These are phyloP conservation scores for Magnolia officinalis DNA, from an alignment of 164 flowering plant genomes.

Conservation along the genomic window DNA sequence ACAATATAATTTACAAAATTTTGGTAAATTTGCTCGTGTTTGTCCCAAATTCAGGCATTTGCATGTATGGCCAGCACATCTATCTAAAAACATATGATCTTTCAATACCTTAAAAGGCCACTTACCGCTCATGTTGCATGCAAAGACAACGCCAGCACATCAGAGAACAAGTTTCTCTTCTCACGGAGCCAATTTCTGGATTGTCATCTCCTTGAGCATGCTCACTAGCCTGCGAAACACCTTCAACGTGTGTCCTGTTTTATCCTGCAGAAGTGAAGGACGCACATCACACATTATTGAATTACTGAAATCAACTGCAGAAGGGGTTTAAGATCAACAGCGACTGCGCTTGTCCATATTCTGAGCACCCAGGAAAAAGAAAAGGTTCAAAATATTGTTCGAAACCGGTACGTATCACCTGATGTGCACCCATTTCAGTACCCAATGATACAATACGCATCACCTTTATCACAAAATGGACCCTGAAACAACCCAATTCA, in stretches of 20 bases:
- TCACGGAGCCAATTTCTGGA: constrained; percentile 37
- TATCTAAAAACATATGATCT: background rate
- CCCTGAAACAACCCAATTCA: too few relatives aligned
- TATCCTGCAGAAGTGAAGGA: constrained; percentile 45
- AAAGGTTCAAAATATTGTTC: too few relatives aligned
- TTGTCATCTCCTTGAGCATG: constrained; percentile 67
- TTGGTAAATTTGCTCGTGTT: background rate
- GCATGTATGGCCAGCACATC: background rate
- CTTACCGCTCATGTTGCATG: background rate
- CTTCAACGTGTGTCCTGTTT: constrained; percentile 62
- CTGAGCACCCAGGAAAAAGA: too few relatives aligned
- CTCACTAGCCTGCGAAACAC: constrained; percentile 66
- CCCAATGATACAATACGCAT: too few relatives aligned
- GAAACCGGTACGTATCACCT: too few relatives aligned
- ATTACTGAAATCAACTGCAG: background rate
- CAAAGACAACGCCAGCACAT: background rate
- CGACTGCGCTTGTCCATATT: too few relatives aligned
- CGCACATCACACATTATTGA: background rate
- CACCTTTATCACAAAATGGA: too few relatives aligned
- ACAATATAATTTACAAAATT: background rate
- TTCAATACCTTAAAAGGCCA: background rate
- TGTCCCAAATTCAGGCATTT: background rate
- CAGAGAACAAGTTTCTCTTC: background rate
- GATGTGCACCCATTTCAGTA: too few relatives aligned
- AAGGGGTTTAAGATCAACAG: too few relatives aligned